Evolutionary conservation across 2,329 filamentous ascomycete species (phyloP).

Genomic region (Aspergillus ustus): DNA sequence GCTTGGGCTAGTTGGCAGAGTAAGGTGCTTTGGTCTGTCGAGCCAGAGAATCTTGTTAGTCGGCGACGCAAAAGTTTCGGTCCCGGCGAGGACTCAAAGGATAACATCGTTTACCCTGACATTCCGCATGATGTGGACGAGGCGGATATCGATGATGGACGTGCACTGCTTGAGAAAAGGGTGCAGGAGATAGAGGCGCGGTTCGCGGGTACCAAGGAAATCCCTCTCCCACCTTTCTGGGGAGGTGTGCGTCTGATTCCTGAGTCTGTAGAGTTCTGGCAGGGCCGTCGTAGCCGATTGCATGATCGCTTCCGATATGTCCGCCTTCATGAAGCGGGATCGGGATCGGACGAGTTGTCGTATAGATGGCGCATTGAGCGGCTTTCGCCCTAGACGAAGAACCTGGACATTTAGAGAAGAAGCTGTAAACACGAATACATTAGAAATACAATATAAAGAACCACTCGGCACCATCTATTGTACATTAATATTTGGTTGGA

Average conservation of each 20-base stretch:
- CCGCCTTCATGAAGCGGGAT: conserved; percentile 65
- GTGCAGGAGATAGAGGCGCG: conserved; percentile 75
- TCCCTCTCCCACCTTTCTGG: conserved; percentile 94
- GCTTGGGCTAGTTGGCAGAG: conserved; percentile 95
- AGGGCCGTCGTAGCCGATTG: conserved; percentile 84
- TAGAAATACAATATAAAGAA: background rate
- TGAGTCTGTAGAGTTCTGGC: conserved; percentile 92
- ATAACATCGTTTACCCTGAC: conserved; percentile 19
- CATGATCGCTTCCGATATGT: conserved; percentile 94
- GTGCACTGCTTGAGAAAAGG: conserved; percentile 74
- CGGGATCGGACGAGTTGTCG: conserved; percentile 44
- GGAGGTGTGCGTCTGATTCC: conserved; percentile 86
- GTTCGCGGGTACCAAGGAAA: conserved; percentile 76
- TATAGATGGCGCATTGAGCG: conserved; percentile 46
- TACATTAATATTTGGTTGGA: background rate
- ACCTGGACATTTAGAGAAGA: background rate
- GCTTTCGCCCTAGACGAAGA: conserved; percentile 41
- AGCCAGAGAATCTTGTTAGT: conserved; percentile 31
- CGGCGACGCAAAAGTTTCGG: conserved; percentile 32
- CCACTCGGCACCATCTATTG: background rate
- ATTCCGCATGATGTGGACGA: conserved; percentile 36
- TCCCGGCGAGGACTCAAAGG: conserved; percentile 23
- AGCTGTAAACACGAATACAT: background rate
- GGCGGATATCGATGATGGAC: conserved; percentile 63
- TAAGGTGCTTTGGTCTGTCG: conserved; percentile 63